A percentile compares a stretch with the other conserved stretches of the same genome.
phyloP scores from a whole-genome alignment of 116 monocot species.

The Posidonia oceanica region DNA sequence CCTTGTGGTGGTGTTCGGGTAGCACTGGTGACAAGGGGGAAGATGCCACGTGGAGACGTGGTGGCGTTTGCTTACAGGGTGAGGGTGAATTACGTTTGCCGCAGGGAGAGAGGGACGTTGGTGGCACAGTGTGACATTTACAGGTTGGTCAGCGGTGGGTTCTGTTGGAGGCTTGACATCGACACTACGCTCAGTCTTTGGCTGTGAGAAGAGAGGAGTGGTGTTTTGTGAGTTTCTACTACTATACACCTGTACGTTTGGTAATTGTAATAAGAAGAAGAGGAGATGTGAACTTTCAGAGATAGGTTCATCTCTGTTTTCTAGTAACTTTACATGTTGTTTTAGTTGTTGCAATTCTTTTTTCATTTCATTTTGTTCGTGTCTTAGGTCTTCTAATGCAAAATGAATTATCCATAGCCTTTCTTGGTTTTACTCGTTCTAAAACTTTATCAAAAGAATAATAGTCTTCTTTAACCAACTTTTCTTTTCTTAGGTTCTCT shows the following conservation, averaged over 20 bases:
- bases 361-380: too few relatives aligned
- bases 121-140: slow-evolving; percentile 36
- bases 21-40: slow-evolving; percentile 15
- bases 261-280: too few relatives aligned
- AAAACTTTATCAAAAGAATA: too few relatives aligned
- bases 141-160: slow-evolving; percentile 17
- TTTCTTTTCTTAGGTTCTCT: too few relatives aligned
- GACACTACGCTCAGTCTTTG: slow-evolving; percentile 30
- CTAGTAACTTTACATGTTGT: too few relatives aligned
- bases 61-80: slow-evolving; percentile 23
- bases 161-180: slow-evolving; percentile 36
- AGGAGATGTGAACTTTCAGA: background rate
- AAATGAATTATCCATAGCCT: too few relatives aligned
- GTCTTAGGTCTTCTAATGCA: too few relatives aligned
- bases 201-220: background rate
- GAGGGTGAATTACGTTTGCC: slow-evolving; percentile 15
- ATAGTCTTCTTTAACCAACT: too few relatives aligned
- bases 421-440: too few relatives aligned
- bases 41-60: slow-evolving; percentile 6
- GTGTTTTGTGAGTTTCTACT: background rate
- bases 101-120: slow-evolving; percentile 12
- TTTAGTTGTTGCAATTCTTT: too few relatives aligned
- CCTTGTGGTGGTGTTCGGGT: slow-evolving; percentile 18
- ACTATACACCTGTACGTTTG: slow-evolving; percentile 2
- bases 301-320: too few relatives aligned